Percentiles rank a stretch among this genome's conserved stretches.
Evolutionary conservation across 2,329 filamentous ascomycete species (phyloP).

Genomic region (Hansfordia pulvinata): DNA sequence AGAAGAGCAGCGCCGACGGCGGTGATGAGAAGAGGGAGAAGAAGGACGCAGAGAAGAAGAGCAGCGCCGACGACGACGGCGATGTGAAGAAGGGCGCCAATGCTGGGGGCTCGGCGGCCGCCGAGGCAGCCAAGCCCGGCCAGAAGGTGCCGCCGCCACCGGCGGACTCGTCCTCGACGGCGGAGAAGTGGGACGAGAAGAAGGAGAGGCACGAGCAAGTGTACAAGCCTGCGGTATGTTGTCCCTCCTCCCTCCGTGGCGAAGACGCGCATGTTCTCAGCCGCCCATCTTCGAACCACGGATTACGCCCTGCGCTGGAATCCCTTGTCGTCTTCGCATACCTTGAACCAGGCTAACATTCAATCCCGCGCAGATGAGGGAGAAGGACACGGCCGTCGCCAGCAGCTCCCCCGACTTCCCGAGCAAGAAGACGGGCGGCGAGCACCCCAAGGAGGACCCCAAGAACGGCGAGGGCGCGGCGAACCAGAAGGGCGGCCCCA

Average conservation of each 20-base stretch:
- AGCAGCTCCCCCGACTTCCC: conserved; percentile 9
- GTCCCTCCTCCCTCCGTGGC: background rate
- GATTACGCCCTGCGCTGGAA: no score
- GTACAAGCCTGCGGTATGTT: conserved; percentile 8
- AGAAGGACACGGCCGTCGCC: conserved; percentile 9
- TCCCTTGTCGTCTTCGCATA: background rate
- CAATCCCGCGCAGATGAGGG: conserved; percentile 3
- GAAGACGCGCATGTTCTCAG: no score
- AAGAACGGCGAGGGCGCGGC: conserved; percentile 12
- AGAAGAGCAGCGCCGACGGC: conserved; percentile 28
- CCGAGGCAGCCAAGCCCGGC: no score
- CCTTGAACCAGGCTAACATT: background rate
- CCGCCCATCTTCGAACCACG: no score
- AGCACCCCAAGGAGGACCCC: conserved; percentile 13
- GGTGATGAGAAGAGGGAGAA: conserved; percentile 16
- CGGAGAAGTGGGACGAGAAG: conserved; percentile 9
- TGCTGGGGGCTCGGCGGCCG: no score
- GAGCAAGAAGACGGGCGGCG: conserved; percentile 9
- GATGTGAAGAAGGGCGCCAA: no score
- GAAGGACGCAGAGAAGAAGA: conserved; percentile 26
- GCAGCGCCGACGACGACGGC: conserved; percentile 27
- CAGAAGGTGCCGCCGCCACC: conserved; percentile 6
- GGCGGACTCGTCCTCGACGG: conserved; percentile 7
- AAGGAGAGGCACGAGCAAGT: conserved; percentile 10
- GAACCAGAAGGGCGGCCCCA: conserved; percentile 8